A percentile compares a stretch with the other conserved stretches of the same genome.
Evolutionary conservation across 306 rosid genomes (phyloP).

Genomic region (Cucurbita maxima): DNA sequence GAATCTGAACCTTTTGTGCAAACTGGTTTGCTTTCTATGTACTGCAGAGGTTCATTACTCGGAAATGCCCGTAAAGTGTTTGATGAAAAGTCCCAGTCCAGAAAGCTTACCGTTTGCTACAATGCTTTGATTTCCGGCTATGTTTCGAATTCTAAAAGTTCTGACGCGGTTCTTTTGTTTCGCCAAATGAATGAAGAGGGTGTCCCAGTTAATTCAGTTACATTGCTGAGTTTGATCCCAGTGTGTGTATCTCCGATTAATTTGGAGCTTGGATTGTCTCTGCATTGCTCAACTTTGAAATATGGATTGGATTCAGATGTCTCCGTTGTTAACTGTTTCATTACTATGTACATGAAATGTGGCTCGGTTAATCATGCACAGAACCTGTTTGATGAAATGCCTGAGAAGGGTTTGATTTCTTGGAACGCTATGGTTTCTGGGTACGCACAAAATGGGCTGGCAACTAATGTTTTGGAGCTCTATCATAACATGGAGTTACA

Average conservation of each 20-base stretch:
- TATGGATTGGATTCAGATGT: slow-evolving; percentile 34
- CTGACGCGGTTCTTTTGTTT: slow-evolving; percentile 33
- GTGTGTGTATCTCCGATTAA: slow-evolving; percentile 28
- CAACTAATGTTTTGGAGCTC: slow-evolving; percentile 49
- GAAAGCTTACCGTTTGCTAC: slow-evolving; percentile 34
- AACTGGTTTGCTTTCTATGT: slow-evolving; percentile 56
- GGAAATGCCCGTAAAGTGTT: slow-evolving; percentile 54
- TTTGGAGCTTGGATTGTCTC: slow-evolving; percentile 32
- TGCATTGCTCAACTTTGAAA: slow-evolving; percentile 35
- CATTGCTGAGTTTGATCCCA: slow-evolving; percentile 57
- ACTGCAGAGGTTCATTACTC: slow-evolving; percentile 21
- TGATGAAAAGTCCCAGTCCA: slow-evolving; percentile 31
- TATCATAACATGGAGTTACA: slow-evolving; percentile 23
- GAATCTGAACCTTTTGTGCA: slow-evolving; percentile 59
- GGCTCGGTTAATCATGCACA: slow-evolving; percentile 42
- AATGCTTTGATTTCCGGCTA: slow-evolving; percentile 72
- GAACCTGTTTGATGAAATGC: slow-evolving; percentile 42
- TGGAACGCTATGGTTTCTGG: slow-evolving; percentile 95
- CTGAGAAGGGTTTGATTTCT: slow-evolving; percentile 50
- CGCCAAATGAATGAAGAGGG: slow-evolving; percentile 35
- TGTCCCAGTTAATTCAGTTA: slow-evolving; percentile 31
- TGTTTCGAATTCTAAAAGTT: slow-evolving; percentile 23
- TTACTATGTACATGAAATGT: slow-evolving; percentile 68
- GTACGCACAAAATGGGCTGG: slow-evolving; percentile 64
- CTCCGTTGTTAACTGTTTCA: slow-evolving; percentile 52